Evolutionary conservation across 108 stramenopile genomes (phyloP), one percentile per base, ranked within the genome.

Genomic region (Asterionellopsis glacialis): DNA sequence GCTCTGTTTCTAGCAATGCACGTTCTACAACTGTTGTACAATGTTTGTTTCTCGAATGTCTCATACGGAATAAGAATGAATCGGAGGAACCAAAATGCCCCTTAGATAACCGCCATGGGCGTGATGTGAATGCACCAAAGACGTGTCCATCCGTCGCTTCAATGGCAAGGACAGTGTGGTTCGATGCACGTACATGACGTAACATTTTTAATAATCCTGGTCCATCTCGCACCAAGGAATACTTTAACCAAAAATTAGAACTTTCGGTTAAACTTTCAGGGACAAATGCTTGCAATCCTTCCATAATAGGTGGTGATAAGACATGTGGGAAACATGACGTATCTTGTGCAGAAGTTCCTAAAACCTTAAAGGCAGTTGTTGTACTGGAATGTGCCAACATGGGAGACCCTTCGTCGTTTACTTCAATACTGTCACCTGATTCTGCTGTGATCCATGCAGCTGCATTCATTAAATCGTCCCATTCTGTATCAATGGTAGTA

Each of bases 121-220:
- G 48, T 2, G 81, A 75, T 5, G 81, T 81, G 63, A 83, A 91
- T 23, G 58, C 74, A 24, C 90, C 90, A 80, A 91, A 86, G 3
- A 91, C 90, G 56, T 91, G 69, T n/a, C 90, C 90, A 11, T 78
- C 71, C 0, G 81, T 73, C 1, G 85, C 88, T 59, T 91, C 86
- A 51, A 91, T 86, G 18, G 84, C 87, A 44, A 91, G 63, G 0
- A 91, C 61, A 19, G 85, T 91, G 45, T 81, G 49, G 41, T 69
- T 67, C 11, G 87, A 62, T 0, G 77, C 84, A 22, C 84, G 75
- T 38, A 75, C 62, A 50, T 88, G 71, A 21, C 72, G 70, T 63
- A 74, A 73, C 13, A 91, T 48, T 2, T 83, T 79, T 0, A 65
- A 61, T 26, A 88, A 59, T 10, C 75, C 72, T 11, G 87, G 87